Base-by-base conservation (phyloP, 306 rosid genomes). In the Cicer pinnatifidum region DNA sequence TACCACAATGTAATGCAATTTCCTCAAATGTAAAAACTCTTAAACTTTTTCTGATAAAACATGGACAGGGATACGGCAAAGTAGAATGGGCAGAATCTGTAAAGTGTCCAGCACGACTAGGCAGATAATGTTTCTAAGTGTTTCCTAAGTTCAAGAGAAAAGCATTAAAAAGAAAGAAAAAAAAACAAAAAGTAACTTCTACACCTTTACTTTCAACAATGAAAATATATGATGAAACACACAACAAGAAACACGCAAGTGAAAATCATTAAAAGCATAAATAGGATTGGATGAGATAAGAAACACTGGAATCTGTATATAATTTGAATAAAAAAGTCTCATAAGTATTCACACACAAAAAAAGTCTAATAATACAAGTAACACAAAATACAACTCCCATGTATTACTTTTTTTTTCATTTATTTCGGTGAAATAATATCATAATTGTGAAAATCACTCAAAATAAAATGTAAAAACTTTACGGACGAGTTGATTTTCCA, bases 141-240 rank as follows among this genome's bases (percentile, higher is more conserved):
- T 59, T 40, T 15, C 5, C 41, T 38, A 62, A 28, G 28, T 39
- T 23, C 2, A 54, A 35, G 37, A 46, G 51, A 61, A 80, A 40
- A 9, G 37, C 19, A 45, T 23, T 9, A 7, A 74, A 54, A 52
- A 60, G 67, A 20, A 20, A 39, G 0, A 40, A 20, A 20, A 20
- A 1, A 20, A 20, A 20, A 20, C 0, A 41, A 6, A 12, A 57
- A 12, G 45, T 28, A 69, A 81, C 68, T 4, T 28, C 44, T 43
- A 20, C 62, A 35, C 10, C 65, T 45, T 69, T 69, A 23, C n/a
- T 15, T 61, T 51, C 76, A 74, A 62, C 67, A 62, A 45, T 53
- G 23, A 48, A 6, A 43, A 23, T 23, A 12, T 40, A 28, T 12
- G 69, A 35, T 15, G 9, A 81, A 61, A 62, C 50, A 58, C 2